Evolutionary conservation across 192 early-diverging fungal species (phyloP).

Genomic region (Podila epicladia): DNA sequence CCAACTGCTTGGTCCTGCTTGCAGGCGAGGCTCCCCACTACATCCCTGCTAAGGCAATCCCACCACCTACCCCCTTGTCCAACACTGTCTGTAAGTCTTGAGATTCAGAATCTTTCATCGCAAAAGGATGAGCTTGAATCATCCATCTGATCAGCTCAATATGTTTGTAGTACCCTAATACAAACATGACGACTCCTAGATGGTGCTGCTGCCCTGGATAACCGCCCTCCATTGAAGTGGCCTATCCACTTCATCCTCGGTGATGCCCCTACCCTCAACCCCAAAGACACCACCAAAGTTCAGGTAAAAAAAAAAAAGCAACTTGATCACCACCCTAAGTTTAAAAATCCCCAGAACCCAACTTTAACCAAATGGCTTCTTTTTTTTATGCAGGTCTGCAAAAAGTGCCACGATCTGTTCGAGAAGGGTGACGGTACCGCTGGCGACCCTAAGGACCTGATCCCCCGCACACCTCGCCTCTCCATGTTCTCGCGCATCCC

Average conservation of each 20-base stretch:
- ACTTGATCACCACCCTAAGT: not conserved
- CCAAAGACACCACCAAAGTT: slow-evolving; percentile 39
- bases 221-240: slow-evolving; percentile 44
- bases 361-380: not conserved
- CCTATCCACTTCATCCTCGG: slow-evolving; percentile 41
- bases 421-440: slow-evolving; percentile 28
- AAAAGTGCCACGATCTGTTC: slow-evolving; percentile 32
- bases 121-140: no score
- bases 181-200: slow-evolving; percentile 8
- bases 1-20: slow-evolving; percentile 37
- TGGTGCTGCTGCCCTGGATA: slow-evolving; percentile 39
- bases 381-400: slow-evolving; percentile 19
- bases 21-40: slow-evolving; percentile 30
- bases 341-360: not conserved
- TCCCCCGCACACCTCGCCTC: slow-evolving; percentile 30
- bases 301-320: slow-evolving; percentile 19
- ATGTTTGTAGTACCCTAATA: not conserved
- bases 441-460: slow-evolving; percentile 40
- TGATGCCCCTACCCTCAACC: slow-evolving; percentile 34
- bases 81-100: slow-evolving; percentile 42
- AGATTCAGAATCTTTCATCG: not conserved
- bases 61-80: slow-evolving; percentile 35
- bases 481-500: slow-evolving; percentile 48
- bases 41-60: slow-evolving; percentile 30
- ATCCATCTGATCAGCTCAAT: no score